These are phyloP conservation scores for Dactylis glomerata DNA, from an alignment of 176 grass and related monocot species.

Conservation along the genomic window DNA sequence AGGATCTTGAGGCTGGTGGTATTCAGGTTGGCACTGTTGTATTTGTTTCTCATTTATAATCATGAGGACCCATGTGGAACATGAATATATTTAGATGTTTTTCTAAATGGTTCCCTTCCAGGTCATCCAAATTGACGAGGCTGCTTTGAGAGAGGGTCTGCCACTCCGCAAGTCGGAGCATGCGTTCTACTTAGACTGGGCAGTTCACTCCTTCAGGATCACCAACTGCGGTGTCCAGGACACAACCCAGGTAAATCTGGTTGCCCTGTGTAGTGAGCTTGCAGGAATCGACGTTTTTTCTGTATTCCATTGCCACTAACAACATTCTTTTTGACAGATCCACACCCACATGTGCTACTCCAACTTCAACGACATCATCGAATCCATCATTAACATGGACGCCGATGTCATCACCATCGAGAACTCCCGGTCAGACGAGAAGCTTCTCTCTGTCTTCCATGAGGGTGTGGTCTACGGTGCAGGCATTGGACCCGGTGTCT, in stretches of 20 bases:
- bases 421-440: slow-evolving; percentile 89
- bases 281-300: neutral
- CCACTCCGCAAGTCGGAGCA: slow-evolving; percentile 94
- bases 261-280: neutral
- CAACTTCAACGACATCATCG: slow-evolving; percentile 97
- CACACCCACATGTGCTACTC: slow-evolving; percentile 99
- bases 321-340: slow-evolving; percentile 46
- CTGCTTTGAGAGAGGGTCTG: slow-evolving; percentile 86
- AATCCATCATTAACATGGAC: slow-evolving; percentile 93
- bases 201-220: slow-evolving; percentile 92
- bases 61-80: neutral
- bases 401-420: slow-evolving; percentile 96
- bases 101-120: slow-evolving; percentile 16
- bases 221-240: slow-evolving; percentile 83
- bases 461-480: slow-evolving; percentile 81
- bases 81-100: neutral
- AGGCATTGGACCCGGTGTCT: slow-evolving; percentile 81
- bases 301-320: neutral
- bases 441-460: slow-evolving; percentile 84
- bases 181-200: slow-evolving; percentile 91
- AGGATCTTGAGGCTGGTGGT: slow-evolving; percentile 87
- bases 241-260: slow-evolving; percentile 75
- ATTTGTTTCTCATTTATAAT: neutral
- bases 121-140: slow-evolving; percentile 98
- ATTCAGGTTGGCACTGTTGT: slow-evolving; percentile 57